Evolutionary conservation across 1,284 basidiomycete species (phyloP), one percentile per base, ranked within the genome.

Genomic region (Xanthoconium separans): DNA sequence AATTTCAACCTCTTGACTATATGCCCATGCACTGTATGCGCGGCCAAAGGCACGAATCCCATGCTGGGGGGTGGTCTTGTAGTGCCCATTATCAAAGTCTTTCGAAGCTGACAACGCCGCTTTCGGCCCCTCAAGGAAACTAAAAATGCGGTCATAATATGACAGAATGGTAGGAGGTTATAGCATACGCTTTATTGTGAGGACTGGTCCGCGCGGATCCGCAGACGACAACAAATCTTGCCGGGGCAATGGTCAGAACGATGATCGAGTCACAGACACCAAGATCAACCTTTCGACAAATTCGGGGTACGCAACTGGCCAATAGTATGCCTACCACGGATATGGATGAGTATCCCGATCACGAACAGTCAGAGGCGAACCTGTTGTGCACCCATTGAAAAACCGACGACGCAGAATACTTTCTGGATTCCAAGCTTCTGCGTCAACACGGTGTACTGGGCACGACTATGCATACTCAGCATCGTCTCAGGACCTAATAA

Each of bases 371-470:
- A 31, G 47, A 4, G 15, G n/a, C 49, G 18, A 44, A 75, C 81
- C 75, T 82, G 81, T 62, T 84, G 82, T 1, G 74, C 83, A 40
- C 83, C 82, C 83, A 85, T 84, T 9, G 81, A 84, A 63, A 67
- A 69, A 22, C 63, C 66, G 4, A 69, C 29, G 24, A 59, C 61
- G 30, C 63, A 65, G 29, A 68, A 69, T 7, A 54, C 56, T 27
- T 62, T 79, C 54, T 75, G 68, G 24, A 85, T 66, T 9, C 75
- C 76, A 15, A 84, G 72, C 30, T 75, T 72, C 55, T 79, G 71
- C 27, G 75, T 78, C 18, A 84, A 73, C 4, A 84, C 80, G 8
- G 72, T 70, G 60, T 82, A 74, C 59, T 86, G 83, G 10, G 83
- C 81, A 34, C 77, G 80, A 54, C 83, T 83, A 51, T 10, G 20